A percentile compares a stretch with the other conserved stretches of the same genome.
phyloP scores from a whole-genome alignment of 108 stramenopile genomes.

The Aurantiochytrium sp. region DNA sequence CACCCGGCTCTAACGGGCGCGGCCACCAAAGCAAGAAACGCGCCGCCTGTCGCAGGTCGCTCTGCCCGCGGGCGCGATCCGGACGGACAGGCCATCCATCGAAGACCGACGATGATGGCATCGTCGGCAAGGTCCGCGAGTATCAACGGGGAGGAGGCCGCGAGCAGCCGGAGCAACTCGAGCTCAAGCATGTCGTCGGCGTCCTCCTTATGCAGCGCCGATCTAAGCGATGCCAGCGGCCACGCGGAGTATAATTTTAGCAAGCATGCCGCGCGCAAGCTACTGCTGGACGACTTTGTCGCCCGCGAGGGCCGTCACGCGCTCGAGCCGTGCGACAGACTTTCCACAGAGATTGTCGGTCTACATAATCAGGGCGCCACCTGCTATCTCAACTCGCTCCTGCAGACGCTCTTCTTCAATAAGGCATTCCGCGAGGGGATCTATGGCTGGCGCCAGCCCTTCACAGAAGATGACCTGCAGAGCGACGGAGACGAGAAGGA shows the following conservation, averaged over 20 bases:
- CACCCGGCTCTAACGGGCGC: too few relatives aligned
- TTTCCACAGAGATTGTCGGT: constrained; percentile 31
- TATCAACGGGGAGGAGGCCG: too few relatives aligned
- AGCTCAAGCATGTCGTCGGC: neutral
- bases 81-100: neutral
- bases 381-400: constrained; percentile 60
- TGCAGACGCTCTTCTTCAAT: constrained; percentile 52
- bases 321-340: constrained; percentile 16
- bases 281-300: neutral
- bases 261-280: neutral
- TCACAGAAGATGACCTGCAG: neutral
- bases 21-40: too few relatives aligned
- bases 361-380: constrained; percentile 59
- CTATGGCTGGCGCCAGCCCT: constrained; percentile 38
- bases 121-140: neutral
- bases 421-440: constrained; percentile 42
- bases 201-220: neutral
- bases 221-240: neutral
- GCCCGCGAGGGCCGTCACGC: neutral
- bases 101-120: neutral
- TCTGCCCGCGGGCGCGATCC: too few relatives aligned
- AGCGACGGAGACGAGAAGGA: neutral
- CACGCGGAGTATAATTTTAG: neutral
- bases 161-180: neutral
- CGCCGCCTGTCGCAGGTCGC: too few relatives aligned